A percentile compares a stretch with the other conserved stretches of the same genome.
Evolutionary conservation across 768 basidiomycete genomes (phyloP).

Genomic region (Leccinum boreale): DNA sequence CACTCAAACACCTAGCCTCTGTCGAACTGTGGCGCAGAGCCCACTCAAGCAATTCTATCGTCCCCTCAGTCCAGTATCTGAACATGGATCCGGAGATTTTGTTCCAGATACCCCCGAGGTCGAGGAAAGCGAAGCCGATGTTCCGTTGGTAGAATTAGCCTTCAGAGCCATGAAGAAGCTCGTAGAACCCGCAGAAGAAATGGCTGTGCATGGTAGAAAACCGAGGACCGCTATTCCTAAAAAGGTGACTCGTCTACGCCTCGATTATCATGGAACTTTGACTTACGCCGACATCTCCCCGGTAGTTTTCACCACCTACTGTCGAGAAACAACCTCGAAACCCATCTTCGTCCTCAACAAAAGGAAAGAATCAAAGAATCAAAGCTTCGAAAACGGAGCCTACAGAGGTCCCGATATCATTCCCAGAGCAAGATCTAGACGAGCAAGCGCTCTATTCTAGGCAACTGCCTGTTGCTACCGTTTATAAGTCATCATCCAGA

Average conservation of each 20-base stretch:
- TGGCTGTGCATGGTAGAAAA: slow-evolving; percentile 1
- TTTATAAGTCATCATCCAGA: slow-evolving; percentile 6
- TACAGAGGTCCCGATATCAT: slow-evolving; percentile 53
- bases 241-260: slow-evolving; percentile 16
- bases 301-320: slow-evolving; percentile 1
- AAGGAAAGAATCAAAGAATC: slow-evolving; percentile 10
- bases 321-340: slow-evolving; percentile 9
- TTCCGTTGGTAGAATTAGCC: slow-evolving; percentile 39
- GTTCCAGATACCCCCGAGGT: slow-evolving; percentile 28
- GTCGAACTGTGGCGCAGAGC: slow-evolving; percentile 2
- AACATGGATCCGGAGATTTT: slow-evolving; percentile 24
- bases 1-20: slow-evolving; percentile 7
- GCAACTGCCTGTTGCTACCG: slow-evolving; percentile 5
- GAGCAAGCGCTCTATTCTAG: slow-evolving; percentile 6
- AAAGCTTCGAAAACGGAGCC: slow-evolving; percentile 25
- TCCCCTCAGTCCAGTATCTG: slow-evolving; percentile 24
- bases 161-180: slow-evolving; percentile 18
- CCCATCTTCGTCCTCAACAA: slow-evolving; percentile 4
- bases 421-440: slow-evolving; percentile 50
- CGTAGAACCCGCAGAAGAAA: background rate
- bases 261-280: background rate
- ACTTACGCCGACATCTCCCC: background rate
- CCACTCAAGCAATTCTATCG: slow-evolving; percentile 15
- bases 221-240: slow-evolving; percentile 2
- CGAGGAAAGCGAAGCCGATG: slow-evolving; percentile 34